Conservation (phyloP, 768 basidiomycete species). For the Brasilioporus rufonigricans region DNA sequence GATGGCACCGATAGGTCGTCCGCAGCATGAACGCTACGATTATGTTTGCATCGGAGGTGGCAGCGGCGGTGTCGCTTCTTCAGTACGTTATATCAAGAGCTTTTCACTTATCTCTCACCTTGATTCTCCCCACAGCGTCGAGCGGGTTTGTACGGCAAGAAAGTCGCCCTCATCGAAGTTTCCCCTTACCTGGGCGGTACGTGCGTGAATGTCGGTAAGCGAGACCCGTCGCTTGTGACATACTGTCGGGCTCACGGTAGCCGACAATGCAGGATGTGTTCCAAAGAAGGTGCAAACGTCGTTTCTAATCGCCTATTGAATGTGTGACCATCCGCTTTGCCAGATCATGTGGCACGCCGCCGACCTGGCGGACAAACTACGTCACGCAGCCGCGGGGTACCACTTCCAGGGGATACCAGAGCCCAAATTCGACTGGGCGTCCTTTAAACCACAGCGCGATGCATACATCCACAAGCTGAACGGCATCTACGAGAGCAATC, state of each 20-base stretch:
- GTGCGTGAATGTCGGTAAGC: conserved; percentile 95
- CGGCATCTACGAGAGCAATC: conserved; percentile 88
- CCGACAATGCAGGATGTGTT: conserved; percentile 71
- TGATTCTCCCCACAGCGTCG: conserved; percentile 58
- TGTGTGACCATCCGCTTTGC: background rate
- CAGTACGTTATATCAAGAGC: conserved; percentile 48
- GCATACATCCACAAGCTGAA: conserved; percentile 91
- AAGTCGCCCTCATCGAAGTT: conserved; percentile 86
- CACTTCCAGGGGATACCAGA: conserved; percentile 59
- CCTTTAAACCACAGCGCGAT: conserved; percentile 93
- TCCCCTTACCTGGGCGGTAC: conserved; percentile 83
- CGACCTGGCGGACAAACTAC: conserved; percentile 82
- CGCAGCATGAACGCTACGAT: conserved; percentile 70
- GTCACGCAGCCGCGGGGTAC: conserved; percentile 71
- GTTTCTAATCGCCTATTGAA: background rate
- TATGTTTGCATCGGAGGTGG: conserved; percentile 91
- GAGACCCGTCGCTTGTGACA: background rate
- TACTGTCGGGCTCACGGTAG: conserved; percentile 1
- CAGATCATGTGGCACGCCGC: conserved; percentile 99
- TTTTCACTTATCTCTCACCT: background rate
- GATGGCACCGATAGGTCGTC: conserved; percentile 73
- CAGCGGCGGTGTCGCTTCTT: conserved; percentile 87
- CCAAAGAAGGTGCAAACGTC: conserved; percentile 77
- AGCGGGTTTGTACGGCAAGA: conserved; percentile 89
- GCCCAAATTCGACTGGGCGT: conserved; percentile 81